Evolutionary conservation across 2,329 filamentous ascomycete genomes (phyloP).

Genomic region (Aureobasidium sp.): DNA sequence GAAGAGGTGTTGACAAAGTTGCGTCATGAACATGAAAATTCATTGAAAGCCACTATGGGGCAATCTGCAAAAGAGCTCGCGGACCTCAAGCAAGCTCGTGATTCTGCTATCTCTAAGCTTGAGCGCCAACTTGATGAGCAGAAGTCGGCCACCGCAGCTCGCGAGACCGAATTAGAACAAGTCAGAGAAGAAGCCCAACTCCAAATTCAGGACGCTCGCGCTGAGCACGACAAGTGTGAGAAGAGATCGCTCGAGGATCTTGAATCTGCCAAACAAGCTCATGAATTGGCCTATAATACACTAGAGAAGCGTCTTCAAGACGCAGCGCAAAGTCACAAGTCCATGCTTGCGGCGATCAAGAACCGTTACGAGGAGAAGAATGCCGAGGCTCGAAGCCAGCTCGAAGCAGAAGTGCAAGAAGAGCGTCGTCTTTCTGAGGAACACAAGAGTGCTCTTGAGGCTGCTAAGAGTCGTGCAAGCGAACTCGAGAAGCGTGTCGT

Average conservation of each 20-base stretch:
- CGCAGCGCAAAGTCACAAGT: slow-evolving; percentile 9
- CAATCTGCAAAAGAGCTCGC: neutral
- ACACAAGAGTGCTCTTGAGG: neutral
- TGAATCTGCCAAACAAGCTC: slow-evolving; percentile 7
- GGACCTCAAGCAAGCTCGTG: neutral
- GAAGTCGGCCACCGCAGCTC: neutral
- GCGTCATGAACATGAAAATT: neutral
- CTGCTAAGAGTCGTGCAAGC: neutral
- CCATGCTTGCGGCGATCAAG: slow-evolving; percentile 11
- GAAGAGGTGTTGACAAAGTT: neutral
- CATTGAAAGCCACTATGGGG: neutral
- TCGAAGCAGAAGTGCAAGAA: slow-evolving; percentile 10
- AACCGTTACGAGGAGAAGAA: slow-evolving; percentile 14
- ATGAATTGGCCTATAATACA: slow-evolving; percentile 5
- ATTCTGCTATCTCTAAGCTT: neutral
- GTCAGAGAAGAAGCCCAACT: neutral
- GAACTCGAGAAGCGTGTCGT: slow-evolving; percentile 2
- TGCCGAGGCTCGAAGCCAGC: slow-evolving; percentile 6
- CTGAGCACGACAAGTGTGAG: slow-evolving; percentile 16
- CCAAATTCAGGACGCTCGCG: neutral
- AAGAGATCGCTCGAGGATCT: slow-evolving; percentile 17
- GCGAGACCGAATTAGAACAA: neutral
- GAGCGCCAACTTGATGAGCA: neutral
- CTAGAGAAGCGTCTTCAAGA: slow-evolving; percentile 12
- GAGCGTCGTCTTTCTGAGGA: neutral